Percentiles rank a stretch among this genome's conserved stretches.
These are phyloP conservation scores for Botrytis byssoidea DNA, from an alignment of 2,329 filamentous ascomycete genomes.

Conservation along the genomic window DNA sequence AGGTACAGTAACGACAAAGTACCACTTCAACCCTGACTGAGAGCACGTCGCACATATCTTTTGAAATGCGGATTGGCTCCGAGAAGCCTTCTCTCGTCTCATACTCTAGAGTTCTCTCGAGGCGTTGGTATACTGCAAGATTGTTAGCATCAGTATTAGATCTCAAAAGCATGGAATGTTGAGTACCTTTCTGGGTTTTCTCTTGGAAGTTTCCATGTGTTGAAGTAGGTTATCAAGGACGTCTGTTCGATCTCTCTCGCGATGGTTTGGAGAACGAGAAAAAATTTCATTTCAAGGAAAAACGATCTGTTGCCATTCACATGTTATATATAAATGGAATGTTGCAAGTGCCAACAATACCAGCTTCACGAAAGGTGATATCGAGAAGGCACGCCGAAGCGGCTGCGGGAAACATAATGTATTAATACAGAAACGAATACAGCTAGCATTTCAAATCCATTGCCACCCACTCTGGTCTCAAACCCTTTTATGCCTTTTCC, in stretches of 20 bases:
- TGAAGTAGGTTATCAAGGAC: not conserved
- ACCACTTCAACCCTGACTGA: not conserved
- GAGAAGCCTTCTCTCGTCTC: not conserved
- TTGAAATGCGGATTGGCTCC: not conserved
- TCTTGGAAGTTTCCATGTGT: not conserved
- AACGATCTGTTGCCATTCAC: not conserved
- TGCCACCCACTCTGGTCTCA: not conserved
- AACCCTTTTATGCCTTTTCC: not conserved
- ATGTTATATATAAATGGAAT: not conserved
- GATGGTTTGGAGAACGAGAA: not conserved
- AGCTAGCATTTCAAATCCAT: not conserved
- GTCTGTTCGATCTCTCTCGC: not conserved
- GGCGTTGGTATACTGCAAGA: too few species aligned
- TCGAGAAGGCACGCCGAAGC: not conserved
- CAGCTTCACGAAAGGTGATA: not conserved
- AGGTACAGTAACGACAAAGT: constrained; percentile 68
- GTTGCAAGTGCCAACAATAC: not conserved
- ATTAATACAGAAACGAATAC: not conserved
- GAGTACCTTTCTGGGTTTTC: not conserved
- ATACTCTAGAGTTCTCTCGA: not conserved
- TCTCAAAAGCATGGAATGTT: not conserved
- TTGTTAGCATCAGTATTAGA: not conserved
- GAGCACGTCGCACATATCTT: not conserved
- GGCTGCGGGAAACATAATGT: not conserved
- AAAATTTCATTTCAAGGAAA: not conserved